Base-by-base conservation (phyloP, 2,329 filamentous ascomycete species). In the Nemania bipapillata region DNA sequence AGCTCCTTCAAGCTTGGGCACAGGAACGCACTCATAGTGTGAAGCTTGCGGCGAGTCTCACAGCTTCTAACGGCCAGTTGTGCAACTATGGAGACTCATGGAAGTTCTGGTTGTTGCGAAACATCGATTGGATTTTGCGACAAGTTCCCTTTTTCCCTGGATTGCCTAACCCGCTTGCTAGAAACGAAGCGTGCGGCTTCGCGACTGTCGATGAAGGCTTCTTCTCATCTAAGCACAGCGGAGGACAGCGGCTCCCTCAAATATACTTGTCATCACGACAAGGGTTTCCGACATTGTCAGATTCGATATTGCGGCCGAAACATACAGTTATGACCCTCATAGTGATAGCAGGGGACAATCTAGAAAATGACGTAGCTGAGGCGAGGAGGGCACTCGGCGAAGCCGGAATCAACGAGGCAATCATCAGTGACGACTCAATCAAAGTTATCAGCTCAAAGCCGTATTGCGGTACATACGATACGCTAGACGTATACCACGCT, bases 171-270 rank as follows among this genome's bases (percentile, higher is more conserved):
- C 71, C 71, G 0, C 22, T 72, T 5, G 22, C 63, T 6, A 26
- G 20, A 20, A 24, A 37, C 6, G 75, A 76, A 35, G 65, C 45
- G n/a, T 55, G 55, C 5, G 75, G 73, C 20, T 74, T 70, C 26
- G 58, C 54, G 17, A 24, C 30, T 20, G 71, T 73, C 15, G 28
- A 65, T 40, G 71, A 53, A 8, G 74, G 73, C n/a, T 74, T 73
- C 63, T 71, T 73, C 55, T 59, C 69, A 2, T 28, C 64, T 28
- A 24, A 69, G 30, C 65, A 73, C 47, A 52, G 35, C 0, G 75
- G 75, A 2, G 75, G 75, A n/a, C 66, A 63, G 2, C 66, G 72
- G 4, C 52, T 75, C 7, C 68, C 74, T 1, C 74, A 76, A 63
- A 64, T 76, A n/a, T 74, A 72, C 52, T 35, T 76, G 45, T 63